Evolutionary conservation across 164 flowering plant species (phyloP), one percentile per base, ranked within the genome.

Genomic region (Pachysandra terminalis): DNA sequence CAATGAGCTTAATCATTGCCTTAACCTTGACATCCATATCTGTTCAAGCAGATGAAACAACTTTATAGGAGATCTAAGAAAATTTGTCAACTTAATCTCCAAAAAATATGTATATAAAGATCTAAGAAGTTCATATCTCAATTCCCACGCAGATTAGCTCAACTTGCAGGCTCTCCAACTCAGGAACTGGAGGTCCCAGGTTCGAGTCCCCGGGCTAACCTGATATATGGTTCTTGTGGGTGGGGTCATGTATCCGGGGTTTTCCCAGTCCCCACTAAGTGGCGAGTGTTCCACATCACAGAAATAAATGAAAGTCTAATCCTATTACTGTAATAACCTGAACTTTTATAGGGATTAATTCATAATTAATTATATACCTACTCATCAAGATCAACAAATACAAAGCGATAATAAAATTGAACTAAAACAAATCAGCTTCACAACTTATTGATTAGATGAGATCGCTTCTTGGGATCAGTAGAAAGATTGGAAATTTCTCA

Each of bases 1-100:
- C 98, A 56, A 93, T 91, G 45, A 93, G 90, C 77, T 88, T 93
- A 88, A 93, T 89, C 98, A 93, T 93, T 48, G 86, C 71, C 82
- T 93, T 93, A 59, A 93, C 94, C 74, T 87, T 89, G 65, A 74
- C 67, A 74, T 93, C 98, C 89, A 93, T 89, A 75, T 89, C 98
- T 93, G 89, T 68, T 71, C 52, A 70, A 77, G 68, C 22, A 32
- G 37, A 32, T 32, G 5, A 32, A 32, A 32, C 7, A 7, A 3
- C 3, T 32, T 3, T 32, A 32, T 32, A 7, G 37, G 37, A 54
- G 12, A n/a, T n/a, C 57, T n/a, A 56, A n/a, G 24, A 56, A n/a
- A 22, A 56, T 21, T n/a, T 13, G 14, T 25, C 23, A 56, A 56
- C 23, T 56, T 56, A 12, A n/a, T 56, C 27, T 56, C 25, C 21